Evolutionary conservation across 2,329 filamentous ascomycete species (phyloP).

Genomic region (Plenodomus biglobosus): DNA sequence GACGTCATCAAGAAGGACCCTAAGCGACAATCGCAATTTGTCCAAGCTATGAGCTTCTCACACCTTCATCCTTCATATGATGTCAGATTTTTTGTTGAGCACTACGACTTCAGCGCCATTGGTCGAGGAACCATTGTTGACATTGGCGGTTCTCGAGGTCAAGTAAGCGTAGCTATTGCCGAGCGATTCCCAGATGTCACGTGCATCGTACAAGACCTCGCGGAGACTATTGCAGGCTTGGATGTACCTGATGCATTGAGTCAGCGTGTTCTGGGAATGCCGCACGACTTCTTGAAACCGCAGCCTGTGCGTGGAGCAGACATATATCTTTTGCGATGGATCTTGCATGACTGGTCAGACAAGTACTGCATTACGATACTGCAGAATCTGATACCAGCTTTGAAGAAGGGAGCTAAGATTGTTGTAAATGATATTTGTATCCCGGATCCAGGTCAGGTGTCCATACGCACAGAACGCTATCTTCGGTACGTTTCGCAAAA

Average conservation of each 20-base stretch:
- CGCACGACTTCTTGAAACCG: conserved; percentile 17
- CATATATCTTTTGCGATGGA: conserved; percentile 43
- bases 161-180: conserved; percentile 7
- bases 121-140: conserved; percentile 8
- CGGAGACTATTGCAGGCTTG: conserved; percentile 7
- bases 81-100: not conserved
- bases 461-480: not conserved
- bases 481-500: not conserved
- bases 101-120: not conserved
- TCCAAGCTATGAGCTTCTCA: conserved; percentile 8
- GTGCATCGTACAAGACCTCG: conserved; percentile 14
- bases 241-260: conserved; percentile 8
- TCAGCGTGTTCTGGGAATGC: conserved; percentile 9
- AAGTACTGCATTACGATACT: conserved; percentile 19
- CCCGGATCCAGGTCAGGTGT: not conserved
- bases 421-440: conserved; percentile 7
- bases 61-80: not conserved
- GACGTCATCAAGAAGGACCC: conserved; percentile 12
- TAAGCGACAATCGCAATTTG: conserved; percentile 9
- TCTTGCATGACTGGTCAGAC: conserved; percentile 48
- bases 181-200: conserved; percentile 4
- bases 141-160: conserved; percentile 12
- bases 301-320: conserved; percentile 26
- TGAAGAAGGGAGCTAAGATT: conserved; percentile 22
- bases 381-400: conserved; percentile 13